Base-by-base conservation (phyloP, 2,329 filamentous ascomycete species). In the Aquanectria penicillioides region DNA sequence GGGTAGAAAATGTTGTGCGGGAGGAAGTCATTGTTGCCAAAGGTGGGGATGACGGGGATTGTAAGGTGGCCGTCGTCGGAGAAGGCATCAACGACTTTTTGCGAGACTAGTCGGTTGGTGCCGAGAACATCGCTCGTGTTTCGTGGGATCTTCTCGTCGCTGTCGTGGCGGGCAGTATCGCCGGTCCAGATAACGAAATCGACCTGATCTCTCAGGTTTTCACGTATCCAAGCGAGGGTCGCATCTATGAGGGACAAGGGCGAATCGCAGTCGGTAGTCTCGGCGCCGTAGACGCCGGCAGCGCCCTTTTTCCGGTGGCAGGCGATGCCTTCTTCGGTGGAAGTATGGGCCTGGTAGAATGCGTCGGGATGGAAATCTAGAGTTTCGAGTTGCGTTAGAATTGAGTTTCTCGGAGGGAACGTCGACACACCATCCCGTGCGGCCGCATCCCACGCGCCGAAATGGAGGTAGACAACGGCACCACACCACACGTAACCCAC, bases 11-110 rank as follows among this genome's bases (percentile, higher is more conserved):
- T 96, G 71, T 99, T 99, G 78, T 99, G 95, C 2, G 95, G 95
- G 59, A 97, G 86, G 57, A 99, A 94, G 71, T 99, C 95, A 76
- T 99, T 99, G 79, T 99, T 99, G 60, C 95, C 95, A 67, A 97
- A 89, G 0, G 89, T 97, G 0, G 95, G 94, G 17, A 99, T 83
- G 25, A 98, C 86, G 4, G 95, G 94, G 4, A 98, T 84, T 11
- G 83, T 76, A 57, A 93, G 84, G 33, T 64, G 63, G 56, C 86
- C 85, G 51, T 85, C 80, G 28, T 80, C 79, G n/a, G 81, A 81
- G 31, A 97, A 97, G 9, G 91, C 82, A 17, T 93, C 85, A 41
- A 84, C 77, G 75, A 98, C 92, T 74, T 92, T 92, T 68, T 88
- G 78, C 44, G 93, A 89, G 62, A 97, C 81, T 64, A 87, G 82